Evolutionary conservation across 257 asterid species (phyloP).

Genomic region (Salvia splendens): DNA sequence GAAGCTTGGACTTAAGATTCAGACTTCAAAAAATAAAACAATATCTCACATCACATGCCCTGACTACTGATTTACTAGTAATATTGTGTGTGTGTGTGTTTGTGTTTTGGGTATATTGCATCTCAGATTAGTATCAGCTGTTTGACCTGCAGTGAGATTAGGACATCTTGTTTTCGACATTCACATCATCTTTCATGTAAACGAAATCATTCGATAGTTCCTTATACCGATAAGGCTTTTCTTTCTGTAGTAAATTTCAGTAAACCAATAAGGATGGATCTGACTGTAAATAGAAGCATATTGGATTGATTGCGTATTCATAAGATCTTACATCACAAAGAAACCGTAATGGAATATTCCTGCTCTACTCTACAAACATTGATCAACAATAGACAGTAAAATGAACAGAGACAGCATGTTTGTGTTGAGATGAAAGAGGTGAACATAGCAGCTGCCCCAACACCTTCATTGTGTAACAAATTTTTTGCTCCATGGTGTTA

Average conservation of each 20-base stretch:
- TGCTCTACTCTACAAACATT: background rate
- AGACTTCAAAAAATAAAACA: slow-evolving; percentile 17
- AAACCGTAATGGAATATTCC: background rate
- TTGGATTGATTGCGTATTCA: background rate
- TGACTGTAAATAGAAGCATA: background rate
- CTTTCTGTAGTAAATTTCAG: background rate
- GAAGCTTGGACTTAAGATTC: slow-evolving; percentile 19
- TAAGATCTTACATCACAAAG: background rate
- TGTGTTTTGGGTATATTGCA: too few species aligned
- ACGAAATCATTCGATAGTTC: too few species aligned
- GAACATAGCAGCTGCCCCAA: background rate
- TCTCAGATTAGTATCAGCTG: too few species aligned
- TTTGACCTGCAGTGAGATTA: slow-evolving; percentile 11
- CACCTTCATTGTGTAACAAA: background rate
- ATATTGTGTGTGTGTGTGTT: too few species aligned
- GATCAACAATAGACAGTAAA: slow-evolving; percentile 10
- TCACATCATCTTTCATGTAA: slow-evolving; percentile 6
- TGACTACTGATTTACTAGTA: background rate
- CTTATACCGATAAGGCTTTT: too few species aligned
- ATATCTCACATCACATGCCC: slow-evolving; percentile 27
- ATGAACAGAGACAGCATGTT: background rate
- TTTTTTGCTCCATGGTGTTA: slow-evolving; percentile 7
- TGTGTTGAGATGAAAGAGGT: background rate
- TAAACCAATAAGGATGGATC: slow-evolving; percentile 1
- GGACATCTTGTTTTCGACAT: slow-evolving; percentile 9